Base-by-base conservation (phyloP, 768 basidiomycete species). In the Tulasnella sp. region DNA sequence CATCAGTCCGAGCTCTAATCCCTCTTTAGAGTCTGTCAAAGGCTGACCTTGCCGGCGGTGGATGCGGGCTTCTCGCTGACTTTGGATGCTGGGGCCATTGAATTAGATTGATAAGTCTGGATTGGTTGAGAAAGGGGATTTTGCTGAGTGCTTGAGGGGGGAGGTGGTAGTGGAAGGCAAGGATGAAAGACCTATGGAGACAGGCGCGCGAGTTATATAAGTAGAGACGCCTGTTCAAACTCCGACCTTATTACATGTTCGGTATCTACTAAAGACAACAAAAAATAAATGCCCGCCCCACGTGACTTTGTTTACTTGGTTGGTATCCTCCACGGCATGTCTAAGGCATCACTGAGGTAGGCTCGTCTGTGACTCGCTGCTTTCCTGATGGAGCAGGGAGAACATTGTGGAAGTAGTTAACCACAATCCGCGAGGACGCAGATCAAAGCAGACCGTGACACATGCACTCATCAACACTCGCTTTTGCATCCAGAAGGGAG, bases 21-120 rank as follows among this genome's bases (percentile, higher is more conserved):
- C 1, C 21, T 19, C 17, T 42, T 21, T 43, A 4, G 4, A 10
- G 12, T 8, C 10, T 45, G 7, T 24, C 2, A n/a, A 45, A 22
- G 10, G 43, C 42, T n/a, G 43, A 72, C 71, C 75, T 88, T 88
- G 58, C 70, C 70, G 53, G 68, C 70, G 55, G 84, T 75, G 1
- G 73, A 73, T 42, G 73, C 78, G 60, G 82, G 80, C 61, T 80
- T 80, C 71, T 82, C 81, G 68, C 70, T 78, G 27, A 78, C 79
- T 53, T 79, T 79, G 49, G 80, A 80, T 59, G 83, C 84, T 48
- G 84, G 83, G 52, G 83, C 84, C 53, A 55, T 55, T 55, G 31
- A 5, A n/a, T 7, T 21, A 7, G 34, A 38, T 38, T 38, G 34
- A 15, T 38, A 7, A 15, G 34, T 38, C n/a, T 48, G 19, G 46